These are phyloP conservation scores for Puccinia coronata DNA, from an alignment of 1,284 basidiomycete species.

Conservation along the genomic window DNA sequence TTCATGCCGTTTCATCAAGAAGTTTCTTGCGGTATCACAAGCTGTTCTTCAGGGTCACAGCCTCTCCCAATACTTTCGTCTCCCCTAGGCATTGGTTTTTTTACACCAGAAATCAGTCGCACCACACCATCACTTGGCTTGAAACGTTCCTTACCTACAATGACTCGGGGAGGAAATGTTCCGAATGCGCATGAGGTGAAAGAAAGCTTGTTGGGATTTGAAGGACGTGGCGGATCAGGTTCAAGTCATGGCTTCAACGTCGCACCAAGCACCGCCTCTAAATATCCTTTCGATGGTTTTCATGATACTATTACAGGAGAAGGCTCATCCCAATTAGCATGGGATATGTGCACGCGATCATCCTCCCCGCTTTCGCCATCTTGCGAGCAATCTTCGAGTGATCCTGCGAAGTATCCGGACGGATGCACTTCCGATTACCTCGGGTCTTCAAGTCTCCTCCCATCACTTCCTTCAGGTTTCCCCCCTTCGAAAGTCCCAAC, in stretches of 20 bases:
- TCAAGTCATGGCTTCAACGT: not conserved
- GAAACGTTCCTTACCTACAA: not conserved
- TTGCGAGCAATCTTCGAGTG: constrained; percentile 11
- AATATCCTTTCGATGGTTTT: constrained; percentile 4
- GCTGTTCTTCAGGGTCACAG: constrained; percentile 1
- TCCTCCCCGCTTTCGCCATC: constrained; percentile 12
- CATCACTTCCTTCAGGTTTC: not conserved
- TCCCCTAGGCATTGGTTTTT: constrained; percentile 10
- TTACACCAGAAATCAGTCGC: not conserved
- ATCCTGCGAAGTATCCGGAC: not conserved
- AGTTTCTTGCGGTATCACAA: not conserved
- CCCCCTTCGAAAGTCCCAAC: not conserved
- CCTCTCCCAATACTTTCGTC: constrained; percentile 23
- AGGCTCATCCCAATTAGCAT: constrained; percentile 7
- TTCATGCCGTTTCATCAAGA: constrained; percentile 1
- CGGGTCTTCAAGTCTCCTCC: not conserved
- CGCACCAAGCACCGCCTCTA: not conserved
- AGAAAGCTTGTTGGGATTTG: not conserved
- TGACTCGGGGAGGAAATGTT: not conserved
- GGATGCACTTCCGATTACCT: not conserved
- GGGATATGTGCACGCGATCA: constrained; percentile 10
- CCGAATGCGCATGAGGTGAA: not conserved
- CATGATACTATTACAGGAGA: not conserved
- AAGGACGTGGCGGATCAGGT: not conserved
- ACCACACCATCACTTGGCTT: not conserved